Conservation (phyloP, 129 eudicot genomes). For the Centella asiatica region DNA sequence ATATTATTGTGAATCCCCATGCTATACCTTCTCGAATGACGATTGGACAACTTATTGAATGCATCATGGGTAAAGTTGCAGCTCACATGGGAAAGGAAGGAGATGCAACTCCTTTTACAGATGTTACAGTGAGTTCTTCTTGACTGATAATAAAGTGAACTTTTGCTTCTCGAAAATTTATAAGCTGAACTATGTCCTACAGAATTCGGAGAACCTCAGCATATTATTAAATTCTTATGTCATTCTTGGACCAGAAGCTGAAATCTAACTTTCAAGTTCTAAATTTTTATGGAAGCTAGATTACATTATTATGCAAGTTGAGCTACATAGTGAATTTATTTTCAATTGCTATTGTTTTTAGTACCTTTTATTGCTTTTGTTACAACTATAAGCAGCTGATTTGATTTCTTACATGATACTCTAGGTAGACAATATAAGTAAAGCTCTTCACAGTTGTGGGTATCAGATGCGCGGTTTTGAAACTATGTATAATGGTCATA, state of each 20-base stretch:
- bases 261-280: too few species aligned
- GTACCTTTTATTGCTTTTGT: neutral
- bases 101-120: conserved; percentile 94
- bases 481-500: conserved; percentile 98
- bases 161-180: neutral
- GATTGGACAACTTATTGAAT: conserved; percentile 91
- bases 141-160: neutral
- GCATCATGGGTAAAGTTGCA: conserved; percentile 96
- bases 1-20: conserved; percentile 87
- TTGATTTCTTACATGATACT: conserved; percentile 4
- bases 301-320: too few species aligned
- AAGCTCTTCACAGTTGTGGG: conserved; percentile 90
- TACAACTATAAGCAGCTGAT: neutral
- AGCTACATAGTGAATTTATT: neutral
- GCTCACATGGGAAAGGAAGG: conserved; percentile 99
- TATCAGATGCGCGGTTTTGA: conserved; percentile 98
- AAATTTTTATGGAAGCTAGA: too few species aligned
- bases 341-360: neutral
- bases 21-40: conserved; percentile 99
- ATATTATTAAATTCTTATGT: neutral
- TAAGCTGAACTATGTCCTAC: neutral
- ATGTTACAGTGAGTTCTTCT: conserved; percentile 61
- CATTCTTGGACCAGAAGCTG: neutral
- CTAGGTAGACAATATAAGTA: conserved; percentile 83
- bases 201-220: too few species aligned